A percentile compares a stretch with the other conserved stretches of the same genome.
phyloP scores from a whole-genome alignment of 257 asterid genomes.

The Capsicum pubescens region DNA sequence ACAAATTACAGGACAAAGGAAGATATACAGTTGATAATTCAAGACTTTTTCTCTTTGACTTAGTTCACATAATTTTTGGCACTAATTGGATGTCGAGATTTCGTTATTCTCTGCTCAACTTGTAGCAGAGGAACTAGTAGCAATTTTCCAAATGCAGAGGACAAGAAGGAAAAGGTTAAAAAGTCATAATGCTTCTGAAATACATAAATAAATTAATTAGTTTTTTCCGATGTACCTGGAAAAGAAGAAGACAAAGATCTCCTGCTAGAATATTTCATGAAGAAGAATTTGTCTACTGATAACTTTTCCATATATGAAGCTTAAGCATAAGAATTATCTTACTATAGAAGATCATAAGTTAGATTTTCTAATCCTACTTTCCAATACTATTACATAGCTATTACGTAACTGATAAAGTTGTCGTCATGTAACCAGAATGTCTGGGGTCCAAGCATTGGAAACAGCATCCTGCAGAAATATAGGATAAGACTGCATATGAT shows the following conservation, averaged over 20 bases:
- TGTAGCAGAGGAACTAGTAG: neutral
- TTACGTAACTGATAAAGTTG: too few relatives aligned
- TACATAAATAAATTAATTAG: too few relatives aligned
- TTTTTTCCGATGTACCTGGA: too few relatives aligned
- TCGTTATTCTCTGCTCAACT: neutral
- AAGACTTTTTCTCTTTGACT: neutral
- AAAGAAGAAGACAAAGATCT: neutral
- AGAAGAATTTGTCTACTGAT: neutral
- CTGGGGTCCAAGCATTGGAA: too few relatives aligned
- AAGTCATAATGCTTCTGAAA: too few relatives aligned
- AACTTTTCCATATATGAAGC: neutral
- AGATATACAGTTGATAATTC: neutral
- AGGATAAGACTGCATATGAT: too few relatives aligned
- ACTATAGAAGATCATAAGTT: neutral
- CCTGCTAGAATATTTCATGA: neutral
- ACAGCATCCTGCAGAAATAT: accelerated
- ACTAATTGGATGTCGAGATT: neutral
- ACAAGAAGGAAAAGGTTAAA: neutral
- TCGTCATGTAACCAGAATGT: too few relatives aligned
- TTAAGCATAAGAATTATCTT: neutral
- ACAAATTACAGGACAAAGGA: neutral
- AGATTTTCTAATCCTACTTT: neutral
- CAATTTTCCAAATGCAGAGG: neutral
- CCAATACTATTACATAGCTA: neutral
- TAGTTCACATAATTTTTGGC: neutral